Evolutionary conservation across 305 asterid species (phyloP), one percentile per base, ranked within the genome.

Genomic region (Striga hermonthica): DNA sequence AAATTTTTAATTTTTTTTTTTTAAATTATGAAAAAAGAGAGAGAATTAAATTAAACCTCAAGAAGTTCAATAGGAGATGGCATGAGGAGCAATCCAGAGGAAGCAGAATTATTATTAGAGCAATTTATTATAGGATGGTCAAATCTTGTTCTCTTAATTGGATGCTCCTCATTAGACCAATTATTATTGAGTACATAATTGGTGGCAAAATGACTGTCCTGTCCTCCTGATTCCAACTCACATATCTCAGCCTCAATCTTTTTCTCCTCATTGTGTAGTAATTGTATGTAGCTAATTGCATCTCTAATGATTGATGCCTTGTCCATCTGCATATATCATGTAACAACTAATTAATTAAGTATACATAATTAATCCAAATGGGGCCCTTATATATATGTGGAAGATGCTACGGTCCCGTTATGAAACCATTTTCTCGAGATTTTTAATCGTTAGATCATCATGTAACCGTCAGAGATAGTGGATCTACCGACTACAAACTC

Each of bases 281-380:
- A 71, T 65, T 81, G 76, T 44, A 91, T 91, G 68, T 91, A 81
- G 39, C 73, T 86, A 15, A 91, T 91, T 1, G 98, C 98, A 72
- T 91, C 98, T 75, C 83, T 91, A 40, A 91, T 78, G 3, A 84
- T 87, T 11, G 98, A 91, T 0, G 98, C 98, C 64, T 91, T 91
- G 74, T 91, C 97, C 95, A 91, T 82, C 98, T 91, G 31, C 31
- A 31, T 9, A 34, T 35, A 34, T 28, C 36, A 50, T 7, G 8
- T 6, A 22, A 4, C 22, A 14, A 12, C 31, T 16, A 15, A 0
- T 54, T 28, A 54, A 54, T 55, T 54, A 13, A 50, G 31, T 22
- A 22, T 22, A 22, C 2, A 22, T 22, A 22, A 22, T 22, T 22
- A 22, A 22, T 22, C 31, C 31, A 22, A 22, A 22, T 22, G 31